Conservation (phyloP, 2,329 filamentous ascomycete genomes). For the Pseudocercospora pini-densiflorae region DNA sequence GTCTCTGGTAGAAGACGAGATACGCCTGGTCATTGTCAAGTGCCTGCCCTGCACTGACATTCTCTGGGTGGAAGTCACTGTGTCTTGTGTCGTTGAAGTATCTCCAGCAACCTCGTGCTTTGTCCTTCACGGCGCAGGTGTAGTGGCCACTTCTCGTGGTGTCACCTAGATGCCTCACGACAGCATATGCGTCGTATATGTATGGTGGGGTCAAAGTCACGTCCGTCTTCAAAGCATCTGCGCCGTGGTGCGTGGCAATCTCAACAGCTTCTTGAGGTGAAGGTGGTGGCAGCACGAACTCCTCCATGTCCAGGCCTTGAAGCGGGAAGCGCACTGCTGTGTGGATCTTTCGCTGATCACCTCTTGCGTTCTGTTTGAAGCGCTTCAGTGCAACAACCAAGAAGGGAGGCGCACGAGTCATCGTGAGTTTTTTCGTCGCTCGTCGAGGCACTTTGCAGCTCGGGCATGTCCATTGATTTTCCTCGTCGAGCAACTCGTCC, state of each 20-base stretch:
- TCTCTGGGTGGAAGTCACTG: constrained; percentile 61
- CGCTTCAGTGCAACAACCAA: constrained; percentile 79
- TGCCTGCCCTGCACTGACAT: constrained; percentile 42
- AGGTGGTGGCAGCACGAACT: constrained; percentile 61
- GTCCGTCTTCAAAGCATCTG: constrained; percentile 40
- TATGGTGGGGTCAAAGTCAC: constrained; percentile 61
- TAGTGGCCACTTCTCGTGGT: constrained; percentile 79
- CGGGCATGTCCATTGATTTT: constrained; percentile 74
- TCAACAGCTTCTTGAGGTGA: constrained; percentile 38
- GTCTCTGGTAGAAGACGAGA: constrained; percentile 62
- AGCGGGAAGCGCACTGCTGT: constrained; percentile 78
- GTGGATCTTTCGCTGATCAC: constrained; percentile 68
- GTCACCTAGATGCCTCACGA: constrained; percentile 75
- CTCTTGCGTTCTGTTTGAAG: constrained; percentile 61
- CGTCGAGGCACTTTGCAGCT: constrained; percentile 70
- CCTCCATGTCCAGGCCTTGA: constrained; percentile 66
- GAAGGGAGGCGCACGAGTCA: constrained; percentile 78
- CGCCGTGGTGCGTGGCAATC: constrained; percentile 39
- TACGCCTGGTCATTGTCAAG: constrained; percentile 68
- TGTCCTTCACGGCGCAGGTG: constrained; percentile 63
- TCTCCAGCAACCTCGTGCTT: constrained; percentile 60
- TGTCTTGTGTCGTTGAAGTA: constrained; percentile 64
- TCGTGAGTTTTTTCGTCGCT: constrained; percentile 71
- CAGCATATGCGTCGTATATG: constrained; percentile 83
- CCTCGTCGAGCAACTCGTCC: constrained; percentile 69